Conservation (phyloP, 2,329 filamentous ascomycete genomes). For the Knufia petricola region DNA sequence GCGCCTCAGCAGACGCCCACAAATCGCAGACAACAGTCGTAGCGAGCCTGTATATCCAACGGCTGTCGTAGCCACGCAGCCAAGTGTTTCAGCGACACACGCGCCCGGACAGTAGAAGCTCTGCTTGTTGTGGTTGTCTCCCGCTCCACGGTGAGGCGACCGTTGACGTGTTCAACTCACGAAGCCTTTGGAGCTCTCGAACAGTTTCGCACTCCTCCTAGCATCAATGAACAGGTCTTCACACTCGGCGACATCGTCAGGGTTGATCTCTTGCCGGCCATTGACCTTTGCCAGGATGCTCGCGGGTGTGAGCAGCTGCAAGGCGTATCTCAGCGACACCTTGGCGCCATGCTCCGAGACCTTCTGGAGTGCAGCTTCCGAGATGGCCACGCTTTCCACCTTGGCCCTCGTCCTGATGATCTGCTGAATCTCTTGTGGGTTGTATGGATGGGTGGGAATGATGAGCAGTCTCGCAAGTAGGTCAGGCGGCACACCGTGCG, state of each 20-base stretch:
- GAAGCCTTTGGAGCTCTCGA: conserved; percentile 57
- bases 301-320: conserved; percentile 82
- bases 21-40: no score
- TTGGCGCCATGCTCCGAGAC: conserved; percentile 77
- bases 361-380: conserved; percentile 75
- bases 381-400: conserved; percentile 70
- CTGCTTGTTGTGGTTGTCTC: background rate
- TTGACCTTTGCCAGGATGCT: conserved; percentile 85
- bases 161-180: conserved; percentile 43
- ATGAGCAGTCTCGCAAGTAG: conserved; percentile 90
- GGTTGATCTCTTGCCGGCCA: conserved; percentile 65
- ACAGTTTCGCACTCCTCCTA: conserved; percentile 62
- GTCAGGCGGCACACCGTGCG: conserved; percentile 89
- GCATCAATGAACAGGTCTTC: conserved; percentile 78
- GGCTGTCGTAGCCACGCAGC: no score
- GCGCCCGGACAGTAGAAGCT: no score
- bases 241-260: conserved; percentile 69
- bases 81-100: no score
- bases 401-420: conserved; percentile 79
- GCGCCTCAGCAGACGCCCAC: no score
- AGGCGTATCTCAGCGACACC: conserved; percentile 82
- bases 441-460: conserved; percentile 86
- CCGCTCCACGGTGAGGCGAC: background rate
- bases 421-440: conserved; percentile 77
- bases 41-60: no score